Base-by-base conservation (phyloP, 129 eudicot species). In the Dittrichia graveolens region DNA sequence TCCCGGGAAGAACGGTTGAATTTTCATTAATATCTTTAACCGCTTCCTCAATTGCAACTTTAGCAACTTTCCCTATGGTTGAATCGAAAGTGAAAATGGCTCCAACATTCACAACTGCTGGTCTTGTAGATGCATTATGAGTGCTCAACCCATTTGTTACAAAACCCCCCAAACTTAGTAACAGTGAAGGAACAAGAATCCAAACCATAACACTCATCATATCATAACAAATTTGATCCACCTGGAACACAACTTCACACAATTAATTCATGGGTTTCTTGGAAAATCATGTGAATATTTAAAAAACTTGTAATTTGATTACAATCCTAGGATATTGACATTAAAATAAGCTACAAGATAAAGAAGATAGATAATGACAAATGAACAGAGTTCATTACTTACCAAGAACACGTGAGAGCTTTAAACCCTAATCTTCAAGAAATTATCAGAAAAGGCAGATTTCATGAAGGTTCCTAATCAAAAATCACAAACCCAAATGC, bases 31-130 rank as follows among this genome's bases (percentile, higher is more conserved):
- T 85, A 77, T 93, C 98, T 74, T 85, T 84, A n/a, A 93, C 83
- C 15, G 98, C 98, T 73, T 87, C 83, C 70, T 85, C 83, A 56
- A 93, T 87, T 6, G 98, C 98, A 80, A 87, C 71, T 82, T 85
- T 84, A 40, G 98, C 95, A 42, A 86, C 90, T 83, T 75, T 85
- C 6, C 98, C 98, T 8, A 93, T 89, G 0, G 95, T 87, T 38
- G 98, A 93, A 64, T 93, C 88, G 46, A 87, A 85, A 24, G 85
- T 73, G 78, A 93, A 89, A 75, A 93, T 86, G 4, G 96, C 95
- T 46, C 98, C 98, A 67, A 89, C 69, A 68, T 85, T 87, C 55
- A 93, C 91, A 77, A 83, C 49, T 41, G 85, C 70, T 10, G 98
- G 96, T 68, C 96, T 85, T 67, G 92, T 75, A 13, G 91, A 77